These are phyloP conservation scores for Didymella lethalis DNA, from an alignment of 2,329 filamentous ascomycete genomes.

Conservation along the genomic window DNA sequence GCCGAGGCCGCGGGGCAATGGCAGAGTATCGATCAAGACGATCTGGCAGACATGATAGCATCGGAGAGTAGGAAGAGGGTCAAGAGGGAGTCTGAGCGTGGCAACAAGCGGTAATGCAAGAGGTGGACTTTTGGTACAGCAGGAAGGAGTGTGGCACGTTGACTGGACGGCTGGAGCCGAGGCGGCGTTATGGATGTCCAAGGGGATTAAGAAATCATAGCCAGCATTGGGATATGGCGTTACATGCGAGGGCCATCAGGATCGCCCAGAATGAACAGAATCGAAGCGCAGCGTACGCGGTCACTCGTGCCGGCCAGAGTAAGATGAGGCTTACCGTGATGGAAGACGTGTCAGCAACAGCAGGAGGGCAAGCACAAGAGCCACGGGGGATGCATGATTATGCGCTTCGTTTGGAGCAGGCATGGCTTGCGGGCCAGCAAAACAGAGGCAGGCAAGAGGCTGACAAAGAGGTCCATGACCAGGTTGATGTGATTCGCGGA, in stretches of 20 bases:
- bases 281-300: conserved; percentile 33
- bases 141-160: conserved; percentile 29
- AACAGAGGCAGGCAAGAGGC: neutral
- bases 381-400: neutral
- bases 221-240: conserved; percentile 41
- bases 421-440: neutral
- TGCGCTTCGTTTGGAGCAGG: neutral
- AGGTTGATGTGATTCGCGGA: conserved; percentile 3
- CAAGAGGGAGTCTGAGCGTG: conserved; percentile 84
- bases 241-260: conserved; percentile 26
- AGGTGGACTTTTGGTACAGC: conserved; percentile 33
- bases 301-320: conserved; percentile 12
- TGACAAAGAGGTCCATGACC: neutral
- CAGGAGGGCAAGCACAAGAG: neutral
- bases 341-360: neutral
- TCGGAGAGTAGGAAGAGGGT: conserved; percentile 89
- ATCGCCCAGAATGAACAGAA: conserved; percentile 37
- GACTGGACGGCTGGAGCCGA: conserved; percentile 29
- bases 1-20: conserved; percentile 68
- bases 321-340: conserved; percentile 19
- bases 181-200: conserved; percentile 36
- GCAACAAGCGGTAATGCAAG: conserved; percentile 60
- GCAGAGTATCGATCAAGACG: conserved; percentile 83
- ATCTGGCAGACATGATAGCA: conserved; percentile 94
- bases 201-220: conserved; percentile 20